These are phyloP conservation scores for Spirogloea muscicola DNA, from an alignment of 139 green algal species.

Conservation along the genomic window DNA sequence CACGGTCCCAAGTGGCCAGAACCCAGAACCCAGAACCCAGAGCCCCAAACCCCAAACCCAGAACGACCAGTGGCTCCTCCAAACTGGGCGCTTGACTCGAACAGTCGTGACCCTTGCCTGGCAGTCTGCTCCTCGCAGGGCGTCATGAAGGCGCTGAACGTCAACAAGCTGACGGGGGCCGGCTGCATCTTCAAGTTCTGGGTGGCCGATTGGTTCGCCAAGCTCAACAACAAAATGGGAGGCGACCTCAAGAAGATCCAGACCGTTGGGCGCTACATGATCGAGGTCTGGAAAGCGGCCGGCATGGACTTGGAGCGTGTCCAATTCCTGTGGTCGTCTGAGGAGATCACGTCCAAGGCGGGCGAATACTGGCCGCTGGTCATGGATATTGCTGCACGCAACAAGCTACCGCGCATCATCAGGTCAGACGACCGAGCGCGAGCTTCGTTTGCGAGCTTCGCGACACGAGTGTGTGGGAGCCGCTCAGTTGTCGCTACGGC, in stretches of 20 bases:
- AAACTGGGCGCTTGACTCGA: too few species aligned
- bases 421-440: too few species aligned
- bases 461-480: too few species aligned
- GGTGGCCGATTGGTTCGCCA: constrained; percentile 92
- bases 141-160: constrained; percentile 97
- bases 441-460: too few species aligned
- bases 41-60: too few species aligned
- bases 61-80: too few species aligned
- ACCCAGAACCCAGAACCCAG: too few species aligned
- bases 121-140: too few species aligned
- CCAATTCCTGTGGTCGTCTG: constrained; percentile 57
- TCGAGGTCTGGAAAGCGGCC: constrained; percentile 97
- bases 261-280: constrained; percentile 86
- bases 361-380: constrained; percentile 61
- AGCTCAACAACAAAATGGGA: constrained; percentile 97
- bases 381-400: constrained; percentile 58
- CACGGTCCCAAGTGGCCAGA: too few species aligned
- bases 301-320: constrained; percentile 87
- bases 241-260: constrained; percentile 99
- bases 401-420: constrained; percentile 52
- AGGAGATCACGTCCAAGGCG: constrained; percentile 55
- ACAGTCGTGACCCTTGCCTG: too few species aligned
- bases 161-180: constrained; percentile 95
- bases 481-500: background rate
- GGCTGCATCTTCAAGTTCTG: constrained; percentile 91